Conservation (phyloP, 257 asterid species). For the Solanum clarkiae region DNA sequence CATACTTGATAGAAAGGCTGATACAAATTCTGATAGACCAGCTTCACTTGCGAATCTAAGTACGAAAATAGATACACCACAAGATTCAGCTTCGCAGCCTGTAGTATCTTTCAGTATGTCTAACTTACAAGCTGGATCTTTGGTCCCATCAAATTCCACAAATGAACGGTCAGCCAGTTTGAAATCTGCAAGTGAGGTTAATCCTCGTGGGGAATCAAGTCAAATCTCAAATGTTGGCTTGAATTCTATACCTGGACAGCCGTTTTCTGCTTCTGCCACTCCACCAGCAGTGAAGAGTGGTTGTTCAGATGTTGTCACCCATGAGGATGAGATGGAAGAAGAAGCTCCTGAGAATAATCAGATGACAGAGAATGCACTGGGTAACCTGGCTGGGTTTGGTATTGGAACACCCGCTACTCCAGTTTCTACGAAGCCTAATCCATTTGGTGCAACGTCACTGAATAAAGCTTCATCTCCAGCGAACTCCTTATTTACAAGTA, state of each 20-base stretch:
- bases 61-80: neutral
- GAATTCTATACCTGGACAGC: conserved; percentile 14
- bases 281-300: conserved; percentile 15
- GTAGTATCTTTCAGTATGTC: conserved; percentile 11
- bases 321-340: conserved; percentile 98
- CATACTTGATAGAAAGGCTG: conserved; percentile 15
- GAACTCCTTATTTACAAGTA: conserved; percentile 24
- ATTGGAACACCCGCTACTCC: conserved; percentile 40
- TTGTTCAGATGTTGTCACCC: conserved; percentile 22
- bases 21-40: conserved; percentile 5
- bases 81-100: conserved; percentile 26
- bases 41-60: conserved; percentile 11
- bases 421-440: conserved; percentile 39
- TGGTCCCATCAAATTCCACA: conserved; percentile 14
- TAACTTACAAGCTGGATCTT: conserved; percentile 13
- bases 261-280: conserved; percentile 11
- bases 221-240: conserved; percentile 17
- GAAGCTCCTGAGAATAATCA: conserved; percentile 74
- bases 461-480: conserved; percentile 26
- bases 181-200: conserved; percentile 24
- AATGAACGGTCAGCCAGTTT: conserved; percentile 13
- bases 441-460: conserved; percentile 43
- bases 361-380: conserved; percentile 33
- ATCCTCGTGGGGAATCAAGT: conserved; percentile 14
- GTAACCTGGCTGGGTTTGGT: conserved; percentile 64